Evolutionary conservation across 345 rosid genomes (phyloP).

Genomic region (Lepidium didymum): DNA sequence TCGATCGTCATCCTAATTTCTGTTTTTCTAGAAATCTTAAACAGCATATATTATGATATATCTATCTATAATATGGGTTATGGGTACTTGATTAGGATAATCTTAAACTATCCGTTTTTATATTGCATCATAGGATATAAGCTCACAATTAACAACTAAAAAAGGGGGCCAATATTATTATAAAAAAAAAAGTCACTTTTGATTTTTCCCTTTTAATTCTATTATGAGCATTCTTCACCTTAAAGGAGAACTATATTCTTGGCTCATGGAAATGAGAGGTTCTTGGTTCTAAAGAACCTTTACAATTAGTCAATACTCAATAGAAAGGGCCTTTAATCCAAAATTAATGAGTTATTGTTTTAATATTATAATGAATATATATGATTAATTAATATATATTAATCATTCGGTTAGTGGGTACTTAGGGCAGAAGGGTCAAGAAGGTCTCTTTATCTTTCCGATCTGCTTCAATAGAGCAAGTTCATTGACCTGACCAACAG

Average conservation of each 20-base stretch:
- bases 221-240: neutral
- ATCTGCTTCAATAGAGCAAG: conserved; percentile 16
- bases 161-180: neutral
- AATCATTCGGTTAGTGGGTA: neutral
- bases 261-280: neutral
- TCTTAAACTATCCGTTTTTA: neutral
- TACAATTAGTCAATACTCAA: conserved; percentile 12
- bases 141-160: conserved; percentile 5
- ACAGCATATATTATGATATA: neutral
- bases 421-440: conserved; percentile 28
- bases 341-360: neutral
- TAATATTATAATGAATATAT: neutral
- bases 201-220: neutral
- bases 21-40: neutral
- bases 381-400: neutral
- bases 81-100: conserved; percentile 10
- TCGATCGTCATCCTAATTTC: neutral
- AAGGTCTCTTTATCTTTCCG: conserved; percentile 14
- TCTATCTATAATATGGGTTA: neutral
- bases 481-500: conserved; percentile 17
- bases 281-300: neutral
- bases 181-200: neutral
- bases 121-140: neutral
- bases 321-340: neutral
- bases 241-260: neutral